A percentile compares a stretch with the other conserved stretches of the same genome.
Conservation (phyloP, 2,329 filamentous ascomycete species). For the Pestalotiopsis sp. region DNA sequence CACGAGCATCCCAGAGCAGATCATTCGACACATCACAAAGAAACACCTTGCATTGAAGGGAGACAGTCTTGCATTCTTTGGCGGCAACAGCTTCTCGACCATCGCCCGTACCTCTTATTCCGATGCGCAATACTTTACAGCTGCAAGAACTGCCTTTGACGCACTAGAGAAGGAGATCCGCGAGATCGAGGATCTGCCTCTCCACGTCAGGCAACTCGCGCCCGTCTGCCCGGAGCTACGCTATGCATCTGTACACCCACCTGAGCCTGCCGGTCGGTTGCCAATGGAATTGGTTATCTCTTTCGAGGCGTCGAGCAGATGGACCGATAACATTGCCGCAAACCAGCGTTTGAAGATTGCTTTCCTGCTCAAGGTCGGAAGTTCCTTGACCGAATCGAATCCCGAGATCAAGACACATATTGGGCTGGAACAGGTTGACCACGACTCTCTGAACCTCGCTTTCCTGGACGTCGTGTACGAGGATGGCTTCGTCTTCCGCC, state of each 20-base stretch:
- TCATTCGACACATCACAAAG: slow-evolving; percentile 69
- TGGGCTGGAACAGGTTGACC: slow-evolving; percentile 75
- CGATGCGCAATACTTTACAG: slow-evolving; percentile 63
- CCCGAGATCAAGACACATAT: slow-evolving; percentile 65
- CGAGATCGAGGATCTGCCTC: slow-evolving; percentile 75
- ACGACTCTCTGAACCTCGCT: slow-evolving; percentile 71
- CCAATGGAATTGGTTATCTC: slow-evolving; percentile 82
- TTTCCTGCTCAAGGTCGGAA: slow-evolving; percentile 76
- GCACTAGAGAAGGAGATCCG: slow-evolving; percentile 76
- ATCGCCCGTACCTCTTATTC: slow-evolving; percentile 46
- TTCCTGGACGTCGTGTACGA: slow-evolving; percentile 82
- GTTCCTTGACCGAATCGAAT: slow-evolving; percentile 64
- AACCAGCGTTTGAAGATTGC: slow-evolving; percentile 95
- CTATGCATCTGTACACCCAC: slow-evolving; percentile 61
- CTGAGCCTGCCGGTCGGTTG: slow-evolving; percentile 44
- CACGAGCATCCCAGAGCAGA: slow-evolving; percentile 61
- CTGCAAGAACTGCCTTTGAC: slow-evolving; percentile 68
- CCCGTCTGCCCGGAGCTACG: slow-evolving; percentile 72
- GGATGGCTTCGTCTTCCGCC: slow-evolving; percentile 71
- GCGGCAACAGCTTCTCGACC: slow-evolving; percentile 42
- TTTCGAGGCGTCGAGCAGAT: slow-evolving; percentile 89
- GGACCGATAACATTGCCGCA: slow-evolving; percentile 88
- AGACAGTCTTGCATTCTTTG: slow-evolving; percentile 52
- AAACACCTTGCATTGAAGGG: slow-evolving; percentile 66
- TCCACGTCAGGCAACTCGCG: slow-evolving; percentile 81